A percentile compares a stretch with the other conserved stretches of the same genome.
phyloP scores from a whole-genome alignment of 345 rosid genomes.

The Populus simonii region DNA sequence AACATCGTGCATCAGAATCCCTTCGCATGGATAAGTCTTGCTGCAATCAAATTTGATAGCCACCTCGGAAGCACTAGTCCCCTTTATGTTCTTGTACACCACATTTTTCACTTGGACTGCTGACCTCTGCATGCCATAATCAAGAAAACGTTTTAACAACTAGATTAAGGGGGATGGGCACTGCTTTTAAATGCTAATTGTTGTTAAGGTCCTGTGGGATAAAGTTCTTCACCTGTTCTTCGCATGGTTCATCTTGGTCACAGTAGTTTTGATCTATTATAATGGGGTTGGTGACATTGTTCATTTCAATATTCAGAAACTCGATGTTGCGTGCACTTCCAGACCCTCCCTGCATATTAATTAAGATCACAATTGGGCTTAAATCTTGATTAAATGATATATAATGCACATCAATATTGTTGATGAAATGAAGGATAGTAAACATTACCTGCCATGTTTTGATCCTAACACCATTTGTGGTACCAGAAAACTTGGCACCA shows the following conservation, averaged over 20 bases:
- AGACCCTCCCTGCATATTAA: slow-evolving; percentile 70
- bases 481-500: slow-evolving; percentile 61
- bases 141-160: not conserved
- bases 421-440: not conserved
- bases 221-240: slow-evolving; percentile 42
- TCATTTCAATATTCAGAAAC: slow-evolving; percentile 68
- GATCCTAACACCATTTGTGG: slow-evolving; percentile 80
- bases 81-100: slow-evolving; percentile 62
- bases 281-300: slow-evolving; percentile 72
- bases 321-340: slow-evolving; percentile 71
- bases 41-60: slow-evolving; percentile 71
- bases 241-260: slow-evolving; percentile 66
- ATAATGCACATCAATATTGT: not conserved
- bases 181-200: not conserved
- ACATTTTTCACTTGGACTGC: slow-evolving; percentile 69
- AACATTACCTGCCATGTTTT: slow-evolving; percentile 76
- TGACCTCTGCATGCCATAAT: slow-evolving; percentile 40
- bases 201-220: not conserved
- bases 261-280: slow-evolving; percentile 83
- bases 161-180: not conserved
- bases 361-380: not conserved
- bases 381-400: not conserved
- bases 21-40: slow-evolving; percentile 54
- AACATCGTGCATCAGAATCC: slow-evolving; percentile 52
- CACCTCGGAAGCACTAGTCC: slow-evolving; percentile 69